Base-by-base conservation (phyloP, 2,329 filamentous ascomycete genomes). In the Alternaria sp. region DNA sequence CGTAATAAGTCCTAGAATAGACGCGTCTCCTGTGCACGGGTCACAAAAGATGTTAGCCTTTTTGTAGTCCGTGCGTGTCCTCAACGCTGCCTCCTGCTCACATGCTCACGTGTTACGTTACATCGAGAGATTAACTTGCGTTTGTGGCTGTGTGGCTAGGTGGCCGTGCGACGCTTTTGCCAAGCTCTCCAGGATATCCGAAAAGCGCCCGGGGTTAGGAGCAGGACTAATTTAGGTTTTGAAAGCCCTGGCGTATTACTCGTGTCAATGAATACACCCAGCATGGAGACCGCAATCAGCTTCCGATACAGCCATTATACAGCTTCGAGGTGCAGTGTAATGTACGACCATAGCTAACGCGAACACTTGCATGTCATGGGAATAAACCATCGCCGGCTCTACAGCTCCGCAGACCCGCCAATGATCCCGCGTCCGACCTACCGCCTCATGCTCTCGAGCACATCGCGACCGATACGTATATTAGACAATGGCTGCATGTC, bases 391-490 rank as follows among this genome's bases (percentile, higher is more conserved):
- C 61, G 46, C 61, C 58, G 38, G 44, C 50, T 50, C 61, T 58
- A 18, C 5, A 64, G 57, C 60, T 54, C 48, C 53, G 27, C 57
- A 57, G 60, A 41, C 60, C 57, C 56, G 51, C 59, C 57, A 30
- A 48, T 59, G 18, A 41, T 62, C 45, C 36, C 51, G 44, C 38
- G 49, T 41, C 54, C 38, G 28, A 64, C 54, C 54, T 27, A 60
- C 49, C 44, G 56, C 52, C 57, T 60, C 57, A 36, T 60, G 4
- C 61, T 60, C 57, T 60, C 43, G 45, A 60, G 57, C 61, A 44
- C 57, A 59, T 53, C 54, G 58, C 54, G 40, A 53, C 60, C 45
- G 30, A 59, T 62, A 60, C 25, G 46, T 54, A 66, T 58, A 57
- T 57, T 20, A 20, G 20, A 20, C 20, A 20, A 20, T 20, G 3